Evolutionary conservation across 2,329 filamentous ascomycete species (phyloP), one percentile per base, ranked within the genome.

Genomic region (Calonectria leucothoes): DNA sequence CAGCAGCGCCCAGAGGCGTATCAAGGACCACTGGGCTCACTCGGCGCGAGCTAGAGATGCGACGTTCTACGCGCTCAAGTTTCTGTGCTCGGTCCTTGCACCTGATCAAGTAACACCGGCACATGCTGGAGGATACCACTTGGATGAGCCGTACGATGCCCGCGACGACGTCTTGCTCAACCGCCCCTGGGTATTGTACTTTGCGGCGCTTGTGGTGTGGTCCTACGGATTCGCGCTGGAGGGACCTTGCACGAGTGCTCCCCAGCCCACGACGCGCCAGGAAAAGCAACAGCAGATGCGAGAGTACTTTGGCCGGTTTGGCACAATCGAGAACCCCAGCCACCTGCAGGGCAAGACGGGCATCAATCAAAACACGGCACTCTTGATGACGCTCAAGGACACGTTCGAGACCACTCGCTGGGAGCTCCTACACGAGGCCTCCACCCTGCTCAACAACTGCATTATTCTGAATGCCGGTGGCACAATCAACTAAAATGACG

Each of bases 111-210:
- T 79, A 10, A 80, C 77, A 6, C 84, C 82, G 71, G 86, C 83
- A 42, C 83, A 82, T 51, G 81, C 85, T 1, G 83, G 84, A 27
- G 84, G 82, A 37, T 85, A 86, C 65, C 82, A 84, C 23, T 86
- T 86, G 6, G 87, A 86, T 66, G 82, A 87, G 70, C 84, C 89
- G 8, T 99, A 98, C 83, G 93, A 92, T 23, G 95, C 96, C 0
- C 91, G 95, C 25, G 94, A 98, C 79, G 97, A 99, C 80, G 94
- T 95, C 67, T 89, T 98, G 2, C 89, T 98, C 73, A 98, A 98
- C 81, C 90, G 97, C 20, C 95, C 96, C 0, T 99, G 97, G 96
- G 95, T 98, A 14, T 88, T 98, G 66, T 99, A 98, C 84, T 97
- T 98, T 82, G 95, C 97, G 0, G 93, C 93, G 0, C 89, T 99